phyloP scores from a whole-genome alignment of 1,284 basidiomycete species.

The Irpex rosettiformis region DNA sequence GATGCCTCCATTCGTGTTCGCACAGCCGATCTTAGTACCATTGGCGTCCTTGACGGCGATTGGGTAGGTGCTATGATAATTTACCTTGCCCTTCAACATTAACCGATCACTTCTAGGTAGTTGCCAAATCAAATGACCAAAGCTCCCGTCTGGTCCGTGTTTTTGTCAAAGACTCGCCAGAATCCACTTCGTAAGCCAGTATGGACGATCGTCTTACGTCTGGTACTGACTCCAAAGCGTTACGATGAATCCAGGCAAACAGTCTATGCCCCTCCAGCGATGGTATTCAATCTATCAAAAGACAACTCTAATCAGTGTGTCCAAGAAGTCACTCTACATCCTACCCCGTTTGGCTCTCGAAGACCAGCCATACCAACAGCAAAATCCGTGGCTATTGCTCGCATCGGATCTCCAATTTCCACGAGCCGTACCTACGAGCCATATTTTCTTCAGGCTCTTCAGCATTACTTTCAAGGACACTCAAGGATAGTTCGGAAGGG shows the following conservation, averaged over 20 bases:
- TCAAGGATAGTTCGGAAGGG: slow-evolving; percentile 73
- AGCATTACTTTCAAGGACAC: slow-evolving; percentile 57
- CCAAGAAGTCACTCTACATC: slow-evolving; percentile 33
- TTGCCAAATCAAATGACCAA: slow-evolving; percentile 21
- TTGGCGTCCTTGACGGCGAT: slow-evolving; percentile 83
- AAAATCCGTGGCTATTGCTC: slow-evolving; percentile 71
- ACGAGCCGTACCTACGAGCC: slow-evolving; percentile 73
- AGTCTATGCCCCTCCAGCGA: slow-evolving; percentile 48
- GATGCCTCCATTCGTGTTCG: slow-evolving; percentile 43
- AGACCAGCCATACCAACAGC: slow-evolving; percentile 71
- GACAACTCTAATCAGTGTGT: slow-evolving; percentile 19
- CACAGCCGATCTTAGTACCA: slow-evolving; percentile 61
- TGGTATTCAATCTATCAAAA: slow-evolving; percentile 51
- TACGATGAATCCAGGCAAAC: not conserved
- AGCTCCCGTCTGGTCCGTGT: slow-evolving; percentile 8
- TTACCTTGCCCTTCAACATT: not conserved
- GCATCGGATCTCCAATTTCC: slow-evolving; percentile 80
- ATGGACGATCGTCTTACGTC: slow-evolving; percentile 9
- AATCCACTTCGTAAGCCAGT: slow-evolving; percentile 1
- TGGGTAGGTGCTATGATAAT: slow-evolving; percentile 59
- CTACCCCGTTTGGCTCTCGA: slow-evolving; percentile 53
- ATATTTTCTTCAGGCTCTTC: slow-evolving; percentile 68
- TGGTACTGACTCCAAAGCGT: not conserved
- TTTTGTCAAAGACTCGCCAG: not conserved
- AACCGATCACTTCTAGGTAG: slow-evolving; percentile 18